Percentiles rank a stretch among this genome's conserved stretches.
Conservation (phyloP, 1,139 yeast genomes). For the Trichomonascaceae sp. region DNA sequence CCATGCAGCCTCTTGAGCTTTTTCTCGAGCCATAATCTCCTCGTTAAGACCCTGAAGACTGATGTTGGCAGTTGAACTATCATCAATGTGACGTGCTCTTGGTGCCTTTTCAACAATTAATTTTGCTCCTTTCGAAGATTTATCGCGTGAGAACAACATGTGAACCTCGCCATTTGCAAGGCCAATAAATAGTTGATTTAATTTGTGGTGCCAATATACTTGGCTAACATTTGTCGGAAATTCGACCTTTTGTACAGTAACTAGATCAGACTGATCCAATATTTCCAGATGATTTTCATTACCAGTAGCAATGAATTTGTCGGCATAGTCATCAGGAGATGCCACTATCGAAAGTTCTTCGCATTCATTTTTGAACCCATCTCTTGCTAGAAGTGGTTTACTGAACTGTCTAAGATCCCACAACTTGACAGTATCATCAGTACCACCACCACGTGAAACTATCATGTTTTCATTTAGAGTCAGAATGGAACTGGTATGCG, state of each 20-base stretch:
- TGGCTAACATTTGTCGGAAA: slow-evolving; percentile 23
- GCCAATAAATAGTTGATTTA: slow-evolving; percentile 37
- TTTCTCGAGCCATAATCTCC: slow-evolving; percentile 17
- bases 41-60: slow-evolving; percentile 28
- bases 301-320: slow-evolving; percentile 26
- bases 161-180: slow-evolving; percentile 28
- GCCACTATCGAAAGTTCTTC: slow-evolving; percentile 23
- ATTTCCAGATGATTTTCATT: slow-evolving; percentile 27
- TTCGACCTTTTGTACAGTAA: slow-evolving; percentile 24
- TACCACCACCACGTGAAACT: slow-evolving; percentile 28
- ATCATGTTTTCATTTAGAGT: slow-evolving; percentile 20
- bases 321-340: slow-evolving; percentile 23
- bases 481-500: slow-evolving; percentile 20
- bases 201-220: slow-evolving; percentile 28
- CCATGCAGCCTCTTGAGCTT: slow-evolving; percentile 12
- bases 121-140: slow-evolving; percentile 34
- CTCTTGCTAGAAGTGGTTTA: slow-evolving; percentile 29
- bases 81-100: slow-evolving; percentile 35
- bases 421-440: slow-evolving; percentile 28
- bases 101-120: slow-evolving; percentile 32
- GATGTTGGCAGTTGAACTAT: slow-evolving; percentile 28
- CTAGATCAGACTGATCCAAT: slow-evolving; percentile 34
- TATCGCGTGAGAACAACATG: slow-evolving; percentile 32
- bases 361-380: slow-evolving; percentile 20
- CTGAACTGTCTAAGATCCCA: slow-evolving; percentile 35